phyloP scores from a whole-genome alignment of 805 yeast genomes.

The Teunomyces lycoperdinae region DNA sequence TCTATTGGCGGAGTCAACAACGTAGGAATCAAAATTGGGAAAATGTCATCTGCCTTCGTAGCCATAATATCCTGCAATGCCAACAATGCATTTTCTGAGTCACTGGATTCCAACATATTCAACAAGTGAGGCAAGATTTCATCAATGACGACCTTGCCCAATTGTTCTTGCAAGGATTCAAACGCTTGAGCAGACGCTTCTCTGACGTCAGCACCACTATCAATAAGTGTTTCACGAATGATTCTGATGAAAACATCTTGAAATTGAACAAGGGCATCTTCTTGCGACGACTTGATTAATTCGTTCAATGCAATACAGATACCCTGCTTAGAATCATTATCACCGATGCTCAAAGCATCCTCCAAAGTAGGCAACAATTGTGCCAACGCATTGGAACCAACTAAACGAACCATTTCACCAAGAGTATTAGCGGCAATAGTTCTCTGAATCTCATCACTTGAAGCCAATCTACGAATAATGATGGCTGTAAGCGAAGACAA shows the following conservation, averaged over 20 bases:
- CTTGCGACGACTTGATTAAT: slow-evolving; percentile 70
- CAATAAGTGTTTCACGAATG: slow-evolving; percentile 76
- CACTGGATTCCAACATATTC: slow-evolving; percentile 54
- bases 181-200: slow-evolving; percentile 90
- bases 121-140: slow-evolving; percentile 83
- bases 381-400: slow-evolving; percentile 81
- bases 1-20: slow-evolving; percentile 79
- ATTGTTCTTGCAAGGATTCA: slow-evolving; percentile 76
- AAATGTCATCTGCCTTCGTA: slow-evolving; percentile 81
- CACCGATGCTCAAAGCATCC: slow-evolving; percentile 51
- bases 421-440: slow-evolving; percentile 88
- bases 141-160: slow-evolving; percentile 85
- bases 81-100: slow-evolving; percentile 69
- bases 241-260: slow-evolving; percentile 70
- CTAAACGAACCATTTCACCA: slow-evolving; percentile 93
- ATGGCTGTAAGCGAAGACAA: slow-evolving; percentile 77
- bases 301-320: slow-evolving; percentile 91
- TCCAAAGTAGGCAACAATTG: slow-evolving; percentile 84
- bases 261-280: slow-evolving; percentile 58
- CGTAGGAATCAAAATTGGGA: slow-evolving; percentile 90
- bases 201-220: slow-evolving; percentile 69
- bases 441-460: slow-evolving; percentile 75
- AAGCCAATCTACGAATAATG: slow-evolving; percentile 79
- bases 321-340: slow-evolving; percentile 89
- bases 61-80: slow-evolving; percentile 93